These are phyloP conservation scores for Aspergillus campestris DNA, from an alignment of 495 filamentous ascomycete genomes.

Conservation along the genomic window DNA sequence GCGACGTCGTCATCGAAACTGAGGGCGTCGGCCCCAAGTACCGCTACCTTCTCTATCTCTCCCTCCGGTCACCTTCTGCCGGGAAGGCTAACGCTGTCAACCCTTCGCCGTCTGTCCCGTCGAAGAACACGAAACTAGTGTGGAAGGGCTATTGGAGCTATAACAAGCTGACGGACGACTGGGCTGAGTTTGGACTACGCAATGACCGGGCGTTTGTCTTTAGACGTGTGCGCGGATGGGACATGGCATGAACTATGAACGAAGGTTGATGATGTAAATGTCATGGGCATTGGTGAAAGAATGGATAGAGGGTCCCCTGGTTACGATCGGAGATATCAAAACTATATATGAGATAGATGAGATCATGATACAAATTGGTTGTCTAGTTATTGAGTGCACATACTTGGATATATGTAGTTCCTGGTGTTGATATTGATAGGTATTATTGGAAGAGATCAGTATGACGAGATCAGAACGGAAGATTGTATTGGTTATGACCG, in stretches of 20 bases:
- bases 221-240: slow-evolving; percentile 60
- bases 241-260: slow-evolving; percentile 21
- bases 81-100: slow-evolving; percentile 27
- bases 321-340: too few relatives aligned
- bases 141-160: slow-evolving; percentile 95
- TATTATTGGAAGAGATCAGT: background rate
- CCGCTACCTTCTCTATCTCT: slow-evolving; percentile 68
- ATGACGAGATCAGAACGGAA: background rate
- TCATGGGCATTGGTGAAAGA: background rate
- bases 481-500: too few relatives aligned
- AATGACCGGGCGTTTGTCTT: slow-evolving; percentile 85
- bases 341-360: too few relatives aligned
- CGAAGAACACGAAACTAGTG: slow-evolving; percentile 68
- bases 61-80: slow-evolving; percentile 51
- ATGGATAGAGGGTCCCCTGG: background rate
- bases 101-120: slow-evolving; percentile 21
- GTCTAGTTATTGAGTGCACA: too few relatives aligned
- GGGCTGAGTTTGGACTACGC: slow-evolving; percentile 74
- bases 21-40: slow-evolving; percentile 72
- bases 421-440: too few relatives aligned
- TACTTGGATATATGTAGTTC: too few relatives aligned
- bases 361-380: too few relatives aligned
- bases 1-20: slow-evolving; percentile 70
- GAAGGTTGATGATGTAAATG: background rate
- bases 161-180: slow-evolving; percentile 80